A percentile compares a stretch with the other conserved stretches of the same genome.
Evolutionary conservation across 1,139 yeast species (phyloP).

Genomic region (Zygosaccharomyces pseudobailii): DNA sequence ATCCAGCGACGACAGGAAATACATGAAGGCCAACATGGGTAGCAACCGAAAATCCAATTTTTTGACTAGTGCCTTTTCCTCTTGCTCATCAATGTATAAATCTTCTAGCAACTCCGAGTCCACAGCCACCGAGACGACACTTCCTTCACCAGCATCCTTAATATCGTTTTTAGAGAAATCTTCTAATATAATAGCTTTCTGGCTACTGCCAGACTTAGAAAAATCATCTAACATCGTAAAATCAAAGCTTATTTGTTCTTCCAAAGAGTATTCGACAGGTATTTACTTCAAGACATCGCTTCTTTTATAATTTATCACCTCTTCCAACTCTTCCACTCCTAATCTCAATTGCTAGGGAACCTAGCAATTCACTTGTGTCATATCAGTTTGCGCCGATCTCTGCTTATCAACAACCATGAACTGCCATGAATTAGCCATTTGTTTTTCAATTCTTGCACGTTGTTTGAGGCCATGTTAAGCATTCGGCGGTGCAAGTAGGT

Average conservation of each 20-base stretch:
- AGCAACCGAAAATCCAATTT: conserved; percentile 43
- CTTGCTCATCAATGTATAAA: conserved; percentile 16
- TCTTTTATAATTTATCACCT: not conserved
- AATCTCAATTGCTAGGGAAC: too few species aligned
- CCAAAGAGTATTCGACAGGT: not conserved
- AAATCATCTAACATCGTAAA: not conserved
- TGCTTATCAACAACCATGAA: too few species aligned
- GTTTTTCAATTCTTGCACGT: too few species aligned
- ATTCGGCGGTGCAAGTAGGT: too few species aligned
- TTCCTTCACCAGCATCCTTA: conserved; percentile 5
- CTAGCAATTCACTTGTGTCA: too few species aligned
- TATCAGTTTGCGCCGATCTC: too few species aligned
- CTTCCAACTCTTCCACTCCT: too few species aligned
- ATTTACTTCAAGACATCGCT: not conserved
- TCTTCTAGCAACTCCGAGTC: conserved; percentile 7
- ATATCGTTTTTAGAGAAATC: not conserved
- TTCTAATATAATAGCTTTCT: not conserved
- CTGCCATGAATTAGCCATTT: too few species aligned
- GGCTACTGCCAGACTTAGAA: not conserved
- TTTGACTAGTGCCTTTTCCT: conserved; percentile 36
- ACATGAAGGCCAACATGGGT: conserved; percentile 46
- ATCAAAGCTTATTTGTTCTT: not conserved
- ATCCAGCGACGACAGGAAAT: conserved; percentile 47
- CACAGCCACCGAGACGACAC: conserved; percentile 3
- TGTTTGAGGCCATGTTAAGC: too few species aligned